Percentiles rank a stretch among this genome's conserved stretches.
Evolutionary conservation across 768 basidiomycete genomes (phyloP).

Genomic region (Mycena indigotica): DNA sequence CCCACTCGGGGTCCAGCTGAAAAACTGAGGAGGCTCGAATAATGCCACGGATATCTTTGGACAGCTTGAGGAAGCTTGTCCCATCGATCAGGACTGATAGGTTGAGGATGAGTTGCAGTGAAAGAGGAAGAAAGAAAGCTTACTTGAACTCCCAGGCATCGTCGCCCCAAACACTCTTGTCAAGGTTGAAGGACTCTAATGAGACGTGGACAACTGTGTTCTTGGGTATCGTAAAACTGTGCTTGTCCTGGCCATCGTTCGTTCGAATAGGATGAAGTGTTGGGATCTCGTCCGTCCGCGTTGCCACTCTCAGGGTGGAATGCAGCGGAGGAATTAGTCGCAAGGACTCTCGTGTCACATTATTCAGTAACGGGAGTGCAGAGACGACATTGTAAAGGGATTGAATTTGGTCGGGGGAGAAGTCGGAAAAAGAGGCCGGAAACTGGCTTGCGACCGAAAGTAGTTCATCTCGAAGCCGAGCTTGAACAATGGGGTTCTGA

Average conservation of each 20-base stretch:
- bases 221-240: slow-evolving; percentile 56
- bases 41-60: slow-evolving; percentile 67
- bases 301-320: slow-evolving; percentile 78
- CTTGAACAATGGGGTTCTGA: slow-evolving; percentile 65
- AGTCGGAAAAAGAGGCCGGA: slow-evolving; percentile 39
- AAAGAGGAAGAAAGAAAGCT: slow-evolving; percentile 22
- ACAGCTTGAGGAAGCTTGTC: slow-evolving; percentile 73
- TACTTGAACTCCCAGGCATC: slow-evolving; percentile 84
- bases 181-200: slow-evolving; percentile 78
- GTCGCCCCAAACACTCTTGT: slow-evolving; percentile 76
- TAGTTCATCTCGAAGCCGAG: slow-evolving; percentile 71
- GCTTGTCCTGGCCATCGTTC: slow-evolving; percentile 37
- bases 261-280: slow-evolving; percentile 51
- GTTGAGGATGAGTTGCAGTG: neutral
- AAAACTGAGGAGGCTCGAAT: slow-evolving; percentile 71
- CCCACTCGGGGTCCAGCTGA: slow-evolving; percentile 81
- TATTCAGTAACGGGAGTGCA: slow-evolving; percentile 70
- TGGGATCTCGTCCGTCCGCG: slow-evolving; percentile 76
- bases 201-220: slow-evolving; percentile 79
- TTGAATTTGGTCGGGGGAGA: slow-evolving; percentile 67
- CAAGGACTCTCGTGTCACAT: slow-evolving; percentile 73
- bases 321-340: slow-evolving; percentile 83
- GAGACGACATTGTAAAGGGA: slow-evolving; percentile 59
- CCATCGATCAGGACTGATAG: slow-evolving; percentile 77
- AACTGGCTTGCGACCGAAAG: slow-evolving; percentile 43